Evolutionary conservation across 495 filamentous ascomycete genomes (phyloP), one percentile per base, ranked within the genome.

Genomic region (Tricharina praecox): DNA sequence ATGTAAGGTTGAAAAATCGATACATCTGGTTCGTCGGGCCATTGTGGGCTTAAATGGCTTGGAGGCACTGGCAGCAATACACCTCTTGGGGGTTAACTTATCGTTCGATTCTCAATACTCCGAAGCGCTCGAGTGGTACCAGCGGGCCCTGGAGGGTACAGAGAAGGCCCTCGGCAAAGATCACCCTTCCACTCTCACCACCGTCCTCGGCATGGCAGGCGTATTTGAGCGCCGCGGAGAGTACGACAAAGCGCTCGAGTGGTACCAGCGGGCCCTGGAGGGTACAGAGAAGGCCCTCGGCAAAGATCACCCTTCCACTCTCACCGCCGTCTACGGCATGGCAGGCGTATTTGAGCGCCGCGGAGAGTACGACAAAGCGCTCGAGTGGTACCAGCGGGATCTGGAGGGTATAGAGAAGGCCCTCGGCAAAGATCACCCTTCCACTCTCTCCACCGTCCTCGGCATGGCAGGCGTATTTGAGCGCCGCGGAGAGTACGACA

Each of bases 1-100:
- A 44, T 53, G 58, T 3, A 18, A 47, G 23, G 44, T 53, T 36
- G 53, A 54, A 28, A 36, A 26, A 35, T 58, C 54, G 8, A 28
- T 37, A 20, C 32, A 61, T 24, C 49, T 38, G 36, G 46, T 41
- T 43, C 45, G 19, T 9, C 49, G 42, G 37, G 24, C 54, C 3
- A 25, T 36, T 11, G 48, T 56, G 9, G 53, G 53, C 13, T 32
- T 32, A 32, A 7, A 32, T 7, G 7, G 13, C 13, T 13, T 7
- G 7, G 28, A 32, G 7, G 28, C 28, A 13, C 13, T 32, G 28
- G 7, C 7, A 32, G 28, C 28, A 32, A 32, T 32, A 13, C 7
- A 32, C 13, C 7, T 7, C 7, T 32, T 54, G 36, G 53, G 37
- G 26, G 18, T 19, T 32, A 20, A 42, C 16, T 36, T 47, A 5